These are phyloP conservation scores for Tephrocybe sp. DNA, from an alignment of 768 basidiomycete species.

Conservation along the genomic window DNA sequence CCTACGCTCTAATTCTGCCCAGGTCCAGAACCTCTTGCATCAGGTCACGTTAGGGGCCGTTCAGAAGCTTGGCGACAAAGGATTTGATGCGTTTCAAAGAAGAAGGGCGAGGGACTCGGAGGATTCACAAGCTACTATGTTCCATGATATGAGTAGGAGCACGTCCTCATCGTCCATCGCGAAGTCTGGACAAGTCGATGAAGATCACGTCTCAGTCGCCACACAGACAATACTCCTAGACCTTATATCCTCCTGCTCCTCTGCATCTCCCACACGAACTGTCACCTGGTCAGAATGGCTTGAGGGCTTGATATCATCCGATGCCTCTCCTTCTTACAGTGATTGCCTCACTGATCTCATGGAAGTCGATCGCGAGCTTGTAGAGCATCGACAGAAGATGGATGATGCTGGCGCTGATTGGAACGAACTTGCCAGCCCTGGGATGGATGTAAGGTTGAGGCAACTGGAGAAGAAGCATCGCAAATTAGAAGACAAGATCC, in stretches of 20 bases:
- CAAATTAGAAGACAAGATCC: constrained; percentile 34
- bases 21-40: constrained; percentile 44
- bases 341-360: constrained; percentile 24
- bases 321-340: constrained; percentile 32
- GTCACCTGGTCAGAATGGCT: constrained; percentile 41
- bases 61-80: constrained; percentile 38
- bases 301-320: constrained; percentile 27
- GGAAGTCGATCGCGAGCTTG: constrained; percentile 29
- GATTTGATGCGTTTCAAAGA: constrained; percentile 28
- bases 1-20: constrained; percentile 44
- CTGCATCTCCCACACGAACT: constrained; percentile 13
- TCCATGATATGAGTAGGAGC: constrained; percentile 13
- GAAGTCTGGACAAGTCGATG: constrained; percentile 13
- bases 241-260: constrained; percentile 11
- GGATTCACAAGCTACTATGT: constrained; percentile 63
- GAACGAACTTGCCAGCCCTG: constrained; percentile 15
- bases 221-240: constrained; percentile 30
- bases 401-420: constrained; percentile 12
- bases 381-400: constrained; percentile 21
- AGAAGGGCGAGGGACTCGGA: constrained; percentile 60
- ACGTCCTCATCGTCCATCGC: constrained; percentile 17
- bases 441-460: constrained; percentile 39
- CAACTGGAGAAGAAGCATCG: constrained; percentile 43
- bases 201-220: constrained; percentile 20
- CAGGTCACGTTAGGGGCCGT: constrained; percentile 43